phyloP scores from a whole-genome alignment of 2,329 filamentous ascomycete species.

The Nothophoma quercina region DNA sequence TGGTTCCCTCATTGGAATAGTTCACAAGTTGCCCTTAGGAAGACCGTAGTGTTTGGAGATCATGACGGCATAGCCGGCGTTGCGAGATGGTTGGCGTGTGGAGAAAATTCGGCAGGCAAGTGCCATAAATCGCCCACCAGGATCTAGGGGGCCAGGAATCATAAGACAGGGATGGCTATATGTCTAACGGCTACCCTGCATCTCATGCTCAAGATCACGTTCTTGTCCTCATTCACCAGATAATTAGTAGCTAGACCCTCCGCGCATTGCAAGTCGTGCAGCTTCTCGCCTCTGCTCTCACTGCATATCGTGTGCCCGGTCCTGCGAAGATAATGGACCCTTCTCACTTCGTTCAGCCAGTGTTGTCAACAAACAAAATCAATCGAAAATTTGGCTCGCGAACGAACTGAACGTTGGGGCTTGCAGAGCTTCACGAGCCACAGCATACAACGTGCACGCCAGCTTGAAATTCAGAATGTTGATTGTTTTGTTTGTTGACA shows the following conservation, averaged over 20 bases:
- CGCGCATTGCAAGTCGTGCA: not conserved
- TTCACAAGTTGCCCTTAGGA: not conserved
- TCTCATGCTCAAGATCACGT: not conserved
- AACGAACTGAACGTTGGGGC: too few species aligned
- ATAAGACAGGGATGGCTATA: not conserved
- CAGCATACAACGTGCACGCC: too few species aligned
- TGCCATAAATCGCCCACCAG: slow-evolving; percentile 2
- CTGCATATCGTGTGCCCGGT: not conserved
- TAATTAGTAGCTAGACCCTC: not conserved
- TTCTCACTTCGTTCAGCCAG: not conserved
- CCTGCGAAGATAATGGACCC: not conserved
- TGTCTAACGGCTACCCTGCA: not conserved
- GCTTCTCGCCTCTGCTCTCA: not conserved
- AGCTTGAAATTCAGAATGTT: too few species aligned
- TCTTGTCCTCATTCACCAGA: not conserved
- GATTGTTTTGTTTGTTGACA: too few species aligned
- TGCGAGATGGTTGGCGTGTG: not conserved
- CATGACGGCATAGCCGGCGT: not conserved
- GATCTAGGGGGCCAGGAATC: slow-evolving; percentile 1
- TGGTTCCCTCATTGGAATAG: not conserved
- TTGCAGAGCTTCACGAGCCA: too few species aligned
- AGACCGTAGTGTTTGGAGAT: not conserved
- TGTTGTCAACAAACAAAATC: too few species aligned
- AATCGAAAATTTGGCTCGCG: too few species aligned
- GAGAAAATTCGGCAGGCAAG: not conserved